Evolutionary conservation across 2,329 filamentous ascomycete species (phyloP).

Genomic region (Stagonosporopsis rhizophila): DNA sequence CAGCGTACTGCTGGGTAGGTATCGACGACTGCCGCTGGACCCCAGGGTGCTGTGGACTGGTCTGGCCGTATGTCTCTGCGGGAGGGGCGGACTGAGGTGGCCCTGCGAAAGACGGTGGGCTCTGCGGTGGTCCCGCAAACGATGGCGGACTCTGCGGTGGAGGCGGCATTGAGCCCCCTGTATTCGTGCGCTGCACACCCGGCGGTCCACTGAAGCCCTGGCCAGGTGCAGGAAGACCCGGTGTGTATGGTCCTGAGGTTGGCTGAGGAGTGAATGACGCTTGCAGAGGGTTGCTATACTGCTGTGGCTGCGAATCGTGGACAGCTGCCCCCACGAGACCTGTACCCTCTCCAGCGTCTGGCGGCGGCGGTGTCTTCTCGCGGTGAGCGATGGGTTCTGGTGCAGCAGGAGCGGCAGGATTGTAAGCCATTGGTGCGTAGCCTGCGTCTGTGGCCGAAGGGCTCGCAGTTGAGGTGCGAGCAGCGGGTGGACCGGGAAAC

Average conservation of each 20-base stretch:
- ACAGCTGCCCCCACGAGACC: slow-evolving; percentile 50
- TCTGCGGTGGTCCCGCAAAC: slow-evolving; percentile 49
- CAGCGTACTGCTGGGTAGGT: slow-evolving; percentile 29
- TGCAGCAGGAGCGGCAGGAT: slow-evolving; percentile 77
- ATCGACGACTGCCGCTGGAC: slow-evolving; percentile 42
- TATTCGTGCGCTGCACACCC: slow-evolving; percentile 44
- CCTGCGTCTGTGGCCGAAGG: slow-evolving; percentile 44
- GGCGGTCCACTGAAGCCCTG: slow-evolving; percentile 43
- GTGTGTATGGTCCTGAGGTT: slow-evolving; percentile 50
- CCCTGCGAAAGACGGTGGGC: slow-evolving; percentile 49
- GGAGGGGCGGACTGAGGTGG: slow-evolving; percentile 43
- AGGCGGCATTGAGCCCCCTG: slow-evolving; percentile 44
- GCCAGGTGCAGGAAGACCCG: slow-evolving; percentile 50
- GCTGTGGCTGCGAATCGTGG: slow-evolving; percentile 48
- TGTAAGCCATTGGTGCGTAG: slow-evolving; percentile 75
- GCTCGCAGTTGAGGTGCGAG: slow-evolving; percentile 38
- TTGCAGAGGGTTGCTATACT: slow-evolving; percentile 44
- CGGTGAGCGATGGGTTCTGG: slow-evolving; percentile 75
- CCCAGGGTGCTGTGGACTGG: slow-evolving; percentile 35
- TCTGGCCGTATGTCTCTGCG: slow-evolving; percentile 30
- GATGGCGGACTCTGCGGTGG: slow-evolving; percentile 45
- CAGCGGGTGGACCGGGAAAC: slow-evolving; percentile 45
- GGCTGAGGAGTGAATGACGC: slow-evolving; percentile 44
- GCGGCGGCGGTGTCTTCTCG: slow-evolving; percentile 80
- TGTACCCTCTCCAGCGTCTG: slow-evolving; percentile 65